A percentile compares a stretch with the other conserved stretches of the same genome.
Evolutionary conservation across 768 basidiomycete species (phyloP).

Genomic region (Phaffia australis): DNA sequence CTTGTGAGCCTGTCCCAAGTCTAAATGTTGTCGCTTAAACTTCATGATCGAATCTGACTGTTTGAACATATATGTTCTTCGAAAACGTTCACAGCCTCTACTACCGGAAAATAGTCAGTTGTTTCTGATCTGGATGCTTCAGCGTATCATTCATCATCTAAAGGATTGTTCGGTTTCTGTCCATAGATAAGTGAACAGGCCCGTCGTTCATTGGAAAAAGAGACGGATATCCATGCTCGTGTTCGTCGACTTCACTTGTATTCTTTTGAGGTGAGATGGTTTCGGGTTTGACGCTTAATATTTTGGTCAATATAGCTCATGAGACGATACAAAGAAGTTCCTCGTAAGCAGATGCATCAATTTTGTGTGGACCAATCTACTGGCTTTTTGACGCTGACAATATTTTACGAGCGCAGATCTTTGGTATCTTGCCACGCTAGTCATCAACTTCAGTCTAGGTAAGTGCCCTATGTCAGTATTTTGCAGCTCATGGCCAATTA

Average conservation of each 20-base stretch:
- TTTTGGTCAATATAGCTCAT: conserved; percentile 1
- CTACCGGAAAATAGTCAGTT: conserved; percentile 19
- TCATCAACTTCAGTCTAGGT: conserved; percentile 21
- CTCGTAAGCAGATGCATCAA: not conserved
- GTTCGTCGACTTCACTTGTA: too few species aligned
- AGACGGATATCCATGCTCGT: conserved; percentile 25
- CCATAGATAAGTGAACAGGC: conserved; percentile 23
- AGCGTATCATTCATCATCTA: not conserved
- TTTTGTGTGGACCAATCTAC: not conserved
- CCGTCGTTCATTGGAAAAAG: conserved; percentile 1
- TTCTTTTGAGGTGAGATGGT: too few species aligned
- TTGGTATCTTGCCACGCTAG: conserved; percentile 16
- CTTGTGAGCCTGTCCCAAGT: not conserved
- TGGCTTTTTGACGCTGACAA: not conserved
- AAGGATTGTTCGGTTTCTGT: not conserved
- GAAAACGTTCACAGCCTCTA: conserved; percentile 9
- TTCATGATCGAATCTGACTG: not conserved
- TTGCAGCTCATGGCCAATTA: too few species aligned
- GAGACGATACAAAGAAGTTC: conserved; percentile 19
- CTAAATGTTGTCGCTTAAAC: not conserved
- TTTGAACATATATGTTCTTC: too few species aligned
- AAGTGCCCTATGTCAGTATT: not conserved
- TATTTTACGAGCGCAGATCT: not conserved
- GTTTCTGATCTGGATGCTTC: not conserved
- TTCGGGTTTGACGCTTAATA: too few species aligned